These are phyloP conservation scores for Apiospora marii DNA, from an alignment of 2,329 filamentous ascomycete species.

Conservation along the genomic window DNA sequence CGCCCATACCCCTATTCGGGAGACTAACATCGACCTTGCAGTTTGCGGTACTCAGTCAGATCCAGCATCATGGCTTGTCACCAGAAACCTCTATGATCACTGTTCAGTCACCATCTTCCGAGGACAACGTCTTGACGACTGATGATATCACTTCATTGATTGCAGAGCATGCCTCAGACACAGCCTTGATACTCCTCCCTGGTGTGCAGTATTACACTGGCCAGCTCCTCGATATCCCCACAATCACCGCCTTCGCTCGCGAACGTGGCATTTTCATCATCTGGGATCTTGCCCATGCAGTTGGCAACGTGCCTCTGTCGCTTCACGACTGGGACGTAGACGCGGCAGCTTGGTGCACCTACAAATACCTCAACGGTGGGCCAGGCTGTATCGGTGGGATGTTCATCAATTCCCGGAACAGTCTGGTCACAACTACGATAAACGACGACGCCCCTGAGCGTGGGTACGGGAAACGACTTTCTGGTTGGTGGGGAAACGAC, in stretches of 20 bases:
- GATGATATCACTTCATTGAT: conserved; percentile 73
- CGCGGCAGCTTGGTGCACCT: conserved; percentile 81
- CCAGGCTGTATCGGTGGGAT: conserved; percentile 77
- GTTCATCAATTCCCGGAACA: conserved; percentile 76
- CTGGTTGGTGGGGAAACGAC: conserved; percentile 85
- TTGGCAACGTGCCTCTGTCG: conserved; percentile 75
- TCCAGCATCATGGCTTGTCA: conserved; percentile 70
- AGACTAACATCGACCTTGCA: conserved; percentile 42
- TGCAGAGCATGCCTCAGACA: conserved; percentile 68
- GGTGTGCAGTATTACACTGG: conserved; percentile 85
- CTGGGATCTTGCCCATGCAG: conserved; percentile 84
- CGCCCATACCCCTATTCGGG: conserved; percentile 32
- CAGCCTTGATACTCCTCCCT: conserved; percentile 76
- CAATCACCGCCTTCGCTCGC: conserved; percentile 76
- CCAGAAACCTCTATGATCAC: conserved; percentile 72
- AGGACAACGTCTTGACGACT: conserved; percentile 66
- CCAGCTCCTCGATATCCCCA: conserved; percentile 76
- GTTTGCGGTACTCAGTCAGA: conserved; percentile 81
- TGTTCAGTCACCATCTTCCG: conserved; percentile 62
- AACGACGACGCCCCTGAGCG: conserved; percentile 45
- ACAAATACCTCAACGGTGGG: conserved; percentile 84
- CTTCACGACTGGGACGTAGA: conserved; percentile 83
- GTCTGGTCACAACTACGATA: conserved; percentile 46
- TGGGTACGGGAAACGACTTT: conserved; percentile 62
- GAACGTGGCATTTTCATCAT: conserved; percentile 72